Percentiles rank a stretch among this genome's conserved stretches.
Conservation (phyloP, 2,329 filamentous ascomycete species). For the Botrytis byssoidea region DNA sequence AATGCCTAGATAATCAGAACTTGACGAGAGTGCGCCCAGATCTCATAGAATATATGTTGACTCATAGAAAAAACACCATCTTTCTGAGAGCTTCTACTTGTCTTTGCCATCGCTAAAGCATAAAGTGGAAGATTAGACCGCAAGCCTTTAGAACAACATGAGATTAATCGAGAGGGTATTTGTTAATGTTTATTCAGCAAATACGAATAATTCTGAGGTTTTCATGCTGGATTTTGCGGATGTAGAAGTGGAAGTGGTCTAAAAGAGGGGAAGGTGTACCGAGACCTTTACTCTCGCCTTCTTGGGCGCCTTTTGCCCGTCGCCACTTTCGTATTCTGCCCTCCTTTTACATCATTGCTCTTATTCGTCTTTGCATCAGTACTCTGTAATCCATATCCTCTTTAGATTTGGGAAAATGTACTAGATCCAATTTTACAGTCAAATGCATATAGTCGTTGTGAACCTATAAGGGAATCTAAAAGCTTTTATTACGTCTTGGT, state of each 20-base stretch:
- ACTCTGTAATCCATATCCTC: not conserved
- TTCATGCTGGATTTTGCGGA: not conserved
- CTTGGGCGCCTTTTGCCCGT: not conserved
- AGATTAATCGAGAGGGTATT: not conserved
- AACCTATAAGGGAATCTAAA: not conserved
- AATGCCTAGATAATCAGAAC: not conserved
- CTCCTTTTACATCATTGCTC: not conserved
- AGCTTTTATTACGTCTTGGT: not conserved
- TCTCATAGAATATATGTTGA: not conserved
- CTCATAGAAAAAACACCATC: not conserved
- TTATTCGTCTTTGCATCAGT: not conserved
- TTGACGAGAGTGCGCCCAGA: not conserved
- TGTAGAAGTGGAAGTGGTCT: not conserved
- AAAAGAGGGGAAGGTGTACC: not conserved
- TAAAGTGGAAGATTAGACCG: not conserved
- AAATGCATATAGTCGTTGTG: not conserved
- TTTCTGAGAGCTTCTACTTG: not conserved
- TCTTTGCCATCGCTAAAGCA: not conserved
- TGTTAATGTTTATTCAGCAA: not conserved
- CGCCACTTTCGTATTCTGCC: not conserved
- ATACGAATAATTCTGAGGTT: not conserved
- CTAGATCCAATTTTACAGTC: not conserved
- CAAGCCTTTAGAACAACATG: not conserved
- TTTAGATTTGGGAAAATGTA: not conserved
- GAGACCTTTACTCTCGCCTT: not conserved